Conservation (phyloP, 2,329 filamentous ascomycete species). For the Pezicula carpinea region DNA sequence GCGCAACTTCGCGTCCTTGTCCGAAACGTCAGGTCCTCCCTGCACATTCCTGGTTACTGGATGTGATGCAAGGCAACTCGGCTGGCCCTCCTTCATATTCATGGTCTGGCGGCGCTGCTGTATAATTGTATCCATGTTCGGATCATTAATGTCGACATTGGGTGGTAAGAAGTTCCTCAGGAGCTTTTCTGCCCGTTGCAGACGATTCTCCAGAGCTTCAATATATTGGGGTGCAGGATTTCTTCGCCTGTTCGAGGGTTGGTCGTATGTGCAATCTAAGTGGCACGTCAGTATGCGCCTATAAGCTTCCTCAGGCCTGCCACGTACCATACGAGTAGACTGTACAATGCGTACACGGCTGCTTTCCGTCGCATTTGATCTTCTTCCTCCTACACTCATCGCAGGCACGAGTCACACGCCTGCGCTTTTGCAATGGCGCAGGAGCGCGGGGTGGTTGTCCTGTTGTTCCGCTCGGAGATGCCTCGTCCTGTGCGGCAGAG, state of each 20-base stretch:
- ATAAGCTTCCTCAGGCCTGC: neutral
- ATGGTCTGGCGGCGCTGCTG: conserved; percentile 44
- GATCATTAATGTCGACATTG: conserved; percentile 71
- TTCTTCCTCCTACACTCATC: conserved; percentile 82
- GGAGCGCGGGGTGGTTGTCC: conserved; percentile 14
- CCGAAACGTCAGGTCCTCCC: neutral
- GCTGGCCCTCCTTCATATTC: conserved; percentile 37
- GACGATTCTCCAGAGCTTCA: conserved; percentile 62
- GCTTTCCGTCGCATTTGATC: conserved; percentile 83
- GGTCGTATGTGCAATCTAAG: conserved; percentile 70
- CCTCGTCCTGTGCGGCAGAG: conserved; percentile 9
- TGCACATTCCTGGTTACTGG: conserved; percentile 1
- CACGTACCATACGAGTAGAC: conserved; percentile 93
- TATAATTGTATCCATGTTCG: conserved; percentile 72
- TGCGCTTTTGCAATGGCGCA: conserved; percentile 65
- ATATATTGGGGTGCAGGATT: conserved; percentile 72
- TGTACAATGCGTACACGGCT: conserved; percentile 91
- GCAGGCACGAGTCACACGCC: conserved; percentile 75
- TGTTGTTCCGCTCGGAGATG: conserved; percentile 13
- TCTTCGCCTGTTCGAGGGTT: conserved; percentile 69
- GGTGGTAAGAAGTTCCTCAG: conserved; percentile 55
- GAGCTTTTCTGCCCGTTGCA: conserved; percentile 66
- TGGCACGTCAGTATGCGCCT: neutral
- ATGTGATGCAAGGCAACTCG: conserved; percentile 6
- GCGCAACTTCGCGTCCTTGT: conserved; percentile 69